A percentile compares a stretch with the other conserved stretches of the same genome.
These are phyloP conservation scores for Trichoderma simmonsii DNA, from an alignment of 2,329 filamentous ascomycete species.

Conservation along the genomic window DNA sequence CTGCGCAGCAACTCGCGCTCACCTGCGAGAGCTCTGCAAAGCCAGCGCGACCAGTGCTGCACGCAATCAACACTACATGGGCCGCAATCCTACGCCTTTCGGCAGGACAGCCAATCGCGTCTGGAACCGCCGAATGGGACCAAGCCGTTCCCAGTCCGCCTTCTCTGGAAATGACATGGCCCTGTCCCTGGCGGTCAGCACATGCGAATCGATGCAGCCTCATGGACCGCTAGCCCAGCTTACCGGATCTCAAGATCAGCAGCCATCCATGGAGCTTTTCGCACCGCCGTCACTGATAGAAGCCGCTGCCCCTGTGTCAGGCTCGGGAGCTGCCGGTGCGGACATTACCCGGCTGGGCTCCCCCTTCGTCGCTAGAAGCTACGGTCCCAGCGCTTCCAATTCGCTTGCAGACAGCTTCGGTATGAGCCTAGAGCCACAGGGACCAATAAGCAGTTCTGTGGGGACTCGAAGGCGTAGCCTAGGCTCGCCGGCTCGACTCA, in stretches of 20 bases:
- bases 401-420: conserved; percentile 41
- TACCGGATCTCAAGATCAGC: conserved; percentile 40
- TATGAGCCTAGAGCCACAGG: conserved; percentile 32
- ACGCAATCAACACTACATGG: conserved; percentile 45
- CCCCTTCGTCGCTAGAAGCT: conserved; percentile 56
- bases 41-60: conserved; percentile 47
- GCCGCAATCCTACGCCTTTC: conserved; percentile 56
- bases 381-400: conserved; percentile 59
- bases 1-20: conserved; percentile 58
- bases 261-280: conserved; percentile 20
- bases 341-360: conserved; percentile 44
- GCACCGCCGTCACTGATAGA: not conserved
- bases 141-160: conserved; percentile 44
- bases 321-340: not conserved
- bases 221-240: conserved; percentile 60
- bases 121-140: conserved; percentile 48
- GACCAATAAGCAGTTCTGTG: conserved; percentile 49
- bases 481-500: conserved; percentile 52
- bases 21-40: conserved; percentile 62
- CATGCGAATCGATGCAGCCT: conserved; percentile 62
- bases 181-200: conserved; percentile 60
- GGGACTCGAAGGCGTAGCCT: conserved; percentile 49
- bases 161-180: conserved; percentile 62
- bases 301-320: not conserved
- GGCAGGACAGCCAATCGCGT: conserved; percentile 48